phyloP scores from a whole-genome alignment of 2,329 filamentous ascomycete species.

The Pestalotiopsis sp. region DNA sequence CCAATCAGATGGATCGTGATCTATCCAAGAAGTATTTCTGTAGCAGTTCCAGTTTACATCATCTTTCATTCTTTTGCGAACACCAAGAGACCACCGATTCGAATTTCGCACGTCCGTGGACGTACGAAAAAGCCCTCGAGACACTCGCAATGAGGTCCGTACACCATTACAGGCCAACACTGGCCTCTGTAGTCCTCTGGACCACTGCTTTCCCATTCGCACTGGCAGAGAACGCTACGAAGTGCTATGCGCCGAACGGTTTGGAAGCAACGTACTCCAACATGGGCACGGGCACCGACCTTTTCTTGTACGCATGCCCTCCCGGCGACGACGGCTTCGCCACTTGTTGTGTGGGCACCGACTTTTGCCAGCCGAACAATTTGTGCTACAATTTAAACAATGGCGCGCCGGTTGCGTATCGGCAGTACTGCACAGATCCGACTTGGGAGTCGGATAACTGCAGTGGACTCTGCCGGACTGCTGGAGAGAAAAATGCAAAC shows the following conservation, averaged over 20 bases:
- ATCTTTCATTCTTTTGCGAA: not conserved
- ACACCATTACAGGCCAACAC: not conserved
- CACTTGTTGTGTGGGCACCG: not conserved
- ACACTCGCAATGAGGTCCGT: not conserved
- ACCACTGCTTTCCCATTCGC: not conserved
- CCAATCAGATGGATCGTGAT: not conserved
- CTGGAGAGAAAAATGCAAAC: not conserved
- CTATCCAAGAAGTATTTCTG: not conserved
- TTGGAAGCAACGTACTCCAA: not conserved
- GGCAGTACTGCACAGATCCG: slow-evolving; percentile 3
- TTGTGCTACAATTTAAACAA: not conserved
- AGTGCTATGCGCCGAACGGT: slow-evolving; percentile 1
- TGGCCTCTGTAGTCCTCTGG: not conserved
- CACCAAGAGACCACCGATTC: not conserved
- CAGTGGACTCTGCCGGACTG: not conserved
- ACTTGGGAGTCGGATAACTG: slow-evolving; percentile 1
- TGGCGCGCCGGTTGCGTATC: not conserved
- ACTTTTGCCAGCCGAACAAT: slow-evolving; percentile 1
- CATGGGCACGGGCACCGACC: not conserved
- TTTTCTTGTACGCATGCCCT: not conserved
- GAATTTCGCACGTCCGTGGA: not conserved
- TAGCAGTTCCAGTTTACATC: not conserved
- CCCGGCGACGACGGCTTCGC: not conserved
- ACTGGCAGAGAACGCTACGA: not conserved
- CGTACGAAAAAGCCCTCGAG: not conserved